Evolutionary conservation across 1,139 yeast genomes (phyloP).

Genomic region (Zygosaccharomyces sapae): DNA sequence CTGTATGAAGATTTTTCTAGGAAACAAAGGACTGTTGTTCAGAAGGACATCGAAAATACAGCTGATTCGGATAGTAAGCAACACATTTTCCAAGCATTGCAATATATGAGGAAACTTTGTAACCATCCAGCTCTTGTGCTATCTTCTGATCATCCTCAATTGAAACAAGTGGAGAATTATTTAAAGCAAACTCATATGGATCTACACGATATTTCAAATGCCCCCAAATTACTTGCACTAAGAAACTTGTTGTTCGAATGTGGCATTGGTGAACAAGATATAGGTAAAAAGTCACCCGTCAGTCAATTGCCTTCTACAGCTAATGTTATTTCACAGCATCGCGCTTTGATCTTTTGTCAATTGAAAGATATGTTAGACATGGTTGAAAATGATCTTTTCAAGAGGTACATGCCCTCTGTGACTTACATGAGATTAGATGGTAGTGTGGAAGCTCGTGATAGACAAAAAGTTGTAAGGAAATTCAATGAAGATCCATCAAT

Average conservation of each 20-base stretch:
- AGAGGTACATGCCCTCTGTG: conserved; percentile 82
- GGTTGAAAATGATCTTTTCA: conserved; percentile 84
- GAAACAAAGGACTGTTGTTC: conserved; percentile 72
- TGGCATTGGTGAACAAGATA: conserved; percentile 76
- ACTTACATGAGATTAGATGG: conserved; percentile 96
- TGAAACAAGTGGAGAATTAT: conserved; percentile 55
- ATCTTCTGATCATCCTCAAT: conserved; percentile 81
- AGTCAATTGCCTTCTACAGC: conserved; percentile 52
- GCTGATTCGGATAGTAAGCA: conserved; percentile 57
- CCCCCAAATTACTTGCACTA: conserved; percentile 85
- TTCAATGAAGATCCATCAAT: conserved; percentile 97
- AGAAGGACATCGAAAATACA: conserved; percentile 51
- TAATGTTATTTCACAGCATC: conserved; percentile 82
- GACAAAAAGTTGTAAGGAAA: conserved; percentile 86
- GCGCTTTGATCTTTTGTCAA: conserved; percentile 94
- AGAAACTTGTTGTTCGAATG: conserved; percentile 81
- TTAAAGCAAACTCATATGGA: conserved; percentile 57
- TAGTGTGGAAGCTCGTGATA: conserved; percentile 83
- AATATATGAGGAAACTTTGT: conserved; percentile 94
- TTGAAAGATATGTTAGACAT: conserved; percentile 96
- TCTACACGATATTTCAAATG: conserved; percentile 71
- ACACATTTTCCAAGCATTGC: conserved; percentile 95
- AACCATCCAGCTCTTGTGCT: conserved; percentile 96
- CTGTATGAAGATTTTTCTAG: conserved; percentile 88
- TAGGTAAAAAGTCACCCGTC: conserved; percentile 38